Evolutionary conservation across 441 rosid genomes (phyloP).

Genomic region (Croton laevigatus): DNA sequence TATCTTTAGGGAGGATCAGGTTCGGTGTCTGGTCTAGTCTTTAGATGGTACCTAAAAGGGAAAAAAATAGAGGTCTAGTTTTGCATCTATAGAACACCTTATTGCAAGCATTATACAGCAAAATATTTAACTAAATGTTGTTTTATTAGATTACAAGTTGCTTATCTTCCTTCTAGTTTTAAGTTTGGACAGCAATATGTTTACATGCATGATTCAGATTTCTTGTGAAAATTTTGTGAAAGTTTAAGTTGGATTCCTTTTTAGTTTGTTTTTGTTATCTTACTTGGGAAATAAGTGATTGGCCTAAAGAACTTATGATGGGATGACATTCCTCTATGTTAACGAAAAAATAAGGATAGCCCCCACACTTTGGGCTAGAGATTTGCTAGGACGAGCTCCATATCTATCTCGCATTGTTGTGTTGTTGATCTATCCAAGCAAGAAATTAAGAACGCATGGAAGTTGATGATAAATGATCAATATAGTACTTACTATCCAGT

Average conservation of each 20-base stretch:
- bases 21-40: constrained; percentile 11
- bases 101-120: neutral
- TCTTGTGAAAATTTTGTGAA: neutral
- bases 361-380: neutral
- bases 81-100: too few species aligned
- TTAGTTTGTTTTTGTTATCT: neutral
- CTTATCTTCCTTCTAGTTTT: neutral
- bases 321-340: neutral
- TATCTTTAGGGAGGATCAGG: constrained; percentile 3
- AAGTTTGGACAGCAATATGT: neutral
- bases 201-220: neutral
- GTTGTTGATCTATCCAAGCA: neutral
- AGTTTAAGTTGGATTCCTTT: neutral
- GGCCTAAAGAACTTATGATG: neutral
- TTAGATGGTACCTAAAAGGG: neutral
- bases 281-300: neutral
- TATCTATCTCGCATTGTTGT: neutral
- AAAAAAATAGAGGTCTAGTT: neutral
- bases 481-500: neutral
- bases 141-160: neutral
- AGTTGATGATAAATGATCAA: neutral
- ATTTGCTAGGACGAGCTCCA: neutral
- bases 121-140: neutral
- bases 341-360: neutral
- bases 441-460: neutral